Base-by-base conservation (phyloP, 306 rosid genomes). In the Hylodesmum podocarpum region DNA sequence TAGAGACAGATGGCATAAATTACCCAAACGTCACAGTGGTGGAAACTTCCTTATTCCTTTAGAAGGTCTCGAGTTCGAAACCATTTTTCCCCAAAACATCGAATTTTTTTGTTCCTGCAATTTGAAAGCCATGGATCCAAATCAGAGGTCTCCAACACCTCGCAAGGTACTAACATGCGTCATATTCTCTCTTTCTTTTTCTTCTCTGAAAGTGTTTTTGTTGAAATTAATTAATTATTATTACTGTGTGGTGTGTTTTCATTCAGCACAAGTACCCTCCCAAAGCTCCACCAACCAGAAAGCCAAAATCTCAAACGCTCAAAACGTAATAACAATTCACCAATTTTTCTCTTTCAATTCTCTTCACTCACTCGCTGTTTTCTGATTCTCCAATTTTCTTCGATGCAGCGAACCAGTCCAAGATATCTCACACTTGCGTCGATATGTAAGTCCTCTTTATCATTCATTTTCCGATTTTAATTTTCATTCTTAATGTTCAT, bases 221-320 rank as follows among this genome's bases (percentile, higher is more conserved):
- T 66, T 21, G 5, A 13, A 53, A 65, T 67, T 43, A 50, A 15
- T 3, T 8, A 53, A 65, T 67, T 43, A 50, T 9, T 3, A 27
- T 69, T 69, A 8, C 2, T n/a, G 36, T 28, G 4, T 28, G 6
- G 2, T 2, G 53, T 53, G 22, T 40, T 4, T 36, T 18, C 13
- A 6, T 18, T 34, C 88, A 88, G 96, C 22, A 25, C 1, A 91
- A 76, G 80, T 93, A 77, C 78, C 5, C 70, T 7, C 98, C 98
- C 34, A 90, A 57, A 81, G 49, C 83, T 44, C 53, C 75, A 22
- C 74, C 79, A 16, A 82, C 81, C 43, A 63, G 74, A 36, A 87
- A 73, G 33, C 76, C 74, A 54, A 82, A 70, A 28, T 62, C 85
- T 4, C 40, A 33, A 11, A 3, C 64, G 1, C 0, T 64, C 7